Conservation (phyloP, 495 filamentous ascomycete species). For the Xylaria curta region DNA sequence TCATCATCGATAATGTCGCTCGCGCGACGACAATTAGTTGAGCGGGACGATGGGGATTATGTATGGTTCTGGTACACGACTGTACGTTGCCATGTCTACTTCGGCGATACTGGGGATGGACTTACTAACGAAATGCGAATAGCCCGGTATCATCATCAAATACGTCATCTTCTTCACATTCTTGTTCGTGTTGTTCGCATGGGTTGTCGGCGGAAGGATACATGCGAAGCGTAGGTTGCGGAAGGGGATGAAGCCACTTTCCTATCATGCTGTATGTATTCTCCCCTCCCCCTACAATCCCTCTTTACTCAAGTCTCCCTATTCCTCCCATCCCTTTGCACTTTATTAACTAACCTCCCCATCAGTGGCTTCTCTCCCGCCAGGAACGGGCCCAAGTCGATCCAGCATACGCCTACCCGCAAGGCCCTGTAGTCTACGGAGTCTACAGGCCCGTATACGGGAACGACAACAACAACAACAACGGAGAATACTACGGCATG, state of each 20-base stretch:
- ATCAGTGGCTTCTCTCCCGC: slow-evolving; percentile 66
- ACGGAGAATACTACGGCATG: slow-evolving; percentile 58
- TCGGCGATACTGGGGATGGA: too few relatives aligned
- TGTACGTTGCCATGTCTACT: slow-evolving; percentile 28
- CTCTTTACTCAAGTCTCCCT: neutral
- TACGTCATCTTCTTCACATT: slow-evolving; percentile 69
- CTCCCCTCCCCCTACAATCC: neutral
- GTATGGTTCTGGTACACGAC: slow-evolving; percentile 56
- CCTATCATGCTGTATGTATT: slow-evolving; percentile 67
- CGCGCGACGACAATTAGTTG: slow-evolving; percentile 36
- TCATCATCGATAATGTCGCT: slow-evolving; percentile 21
- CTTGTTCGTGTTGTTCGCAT: slow-evolving; percentile 56
- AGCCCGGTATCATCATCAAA: slow-evolving; percentile 69
- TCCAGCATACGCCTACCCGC: slow-evolving; percentile 55
- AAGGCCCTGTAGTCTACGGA: slow-evolving; percentile 36
- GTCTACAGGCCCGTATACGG: slow-evolving; percentile 37
- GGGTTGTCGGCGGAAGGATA: slow-evolving; percentile 65
- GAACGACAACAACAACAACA: neutral
- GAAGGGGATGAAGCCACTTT: slow-evolving; percentile 64
- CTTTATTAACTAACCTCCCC: neutral
- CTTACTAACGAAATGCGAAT: slow-evolving; percentile 2
- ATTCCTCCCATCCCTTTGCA: neutral
- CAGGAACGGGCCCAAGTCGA: slow-evolving; percentile 60
- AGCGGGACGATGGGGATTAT: slow-evolving; percentile 43
- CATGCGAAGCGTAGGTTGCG: slow-evolving; percentile 71